Evolutionary conservation across 768 basidiomycete species (phyloP), one percentile per base, ranked within the genome.

Genomic region (Phylloporus arenicola): DNA sequence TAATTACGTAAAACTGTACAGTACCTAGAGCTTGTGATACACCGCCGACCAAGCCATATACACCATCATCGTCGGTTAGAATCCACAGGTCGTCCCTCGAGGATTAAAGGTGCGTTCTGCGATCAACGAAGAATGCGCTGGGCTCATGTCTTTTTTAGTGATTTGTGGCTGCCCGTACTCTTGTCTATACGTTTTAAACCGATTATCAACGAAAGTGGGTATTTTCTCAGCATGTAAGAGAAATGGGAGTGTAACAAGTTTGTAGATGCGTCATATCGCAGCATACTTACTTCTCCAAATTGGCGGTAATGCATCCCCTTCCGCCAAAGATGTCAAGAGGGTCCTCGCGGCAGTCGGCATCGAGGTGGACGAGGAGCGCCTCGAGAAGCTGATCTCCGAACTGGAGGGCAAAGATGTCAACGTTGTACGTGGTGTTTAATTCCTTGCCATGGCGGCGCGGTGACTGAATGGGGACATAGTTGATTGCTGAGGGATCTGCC

Each of bases 211-310:
- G 57, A 78, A 81, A 78, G 81, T 81, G 57, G 47, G 72, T 59
- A 22, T 48, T 31, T 27, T 52, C 16, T 47, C 8, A 19, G 20
- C 20, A 4, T 39, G 29, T 8, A 51, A 41, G 42, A 31, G 19
- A 45, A 25, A 35, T 33, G 6, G 38, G 35, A 41, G 48, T 37
- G 38, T 29, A 30, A 48, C 40, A 50, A 11, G 46, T 37, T 16
- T 11, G 27, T 59, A 88, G 86, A 92, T 92, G 90, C 88, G 88
- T 73, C 75, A 92, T 68, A 76, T 97, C 71, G 94, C 92, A 75
- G 91, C 92, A 59, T 98, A 96, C 79, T 84, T 99, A 53, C 92
- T 99, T 69, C 92, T 97, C 75, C 87, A 88, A 71, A 80, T 83
- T 68, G 96, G 92, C 59, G 96, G 96, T 49, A 97, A 97, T 66